These are phyloP conservation scores for Suillus lakei DNA, from an alignment of 768 basidiomycete species.

Conservation along the genomic window DNA sequence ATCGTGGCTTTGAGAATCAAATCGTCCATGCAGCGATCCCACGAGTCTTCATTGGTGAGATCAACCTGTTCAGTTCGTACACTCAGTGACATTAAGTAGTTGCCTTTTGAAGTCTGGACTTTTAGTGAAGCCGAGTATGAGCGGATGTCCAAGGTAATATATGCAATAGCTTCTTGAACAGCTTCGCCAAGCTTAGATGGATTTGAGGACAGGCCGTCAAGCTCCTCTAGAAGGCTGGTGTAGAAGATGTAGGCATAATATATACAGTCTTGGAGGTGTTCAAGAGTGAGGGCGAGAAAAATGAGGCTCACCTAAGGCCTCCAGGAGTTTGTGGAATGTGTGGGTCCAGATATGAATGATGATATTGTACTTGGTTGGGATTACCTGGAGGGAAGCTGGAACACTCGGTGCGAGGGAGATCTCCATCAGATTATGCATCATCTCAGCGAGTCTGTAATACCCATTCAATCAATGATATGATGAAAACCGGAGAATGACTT, in stretches of 20 bases:
- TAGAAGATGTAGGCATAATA: conserved; percentile 96
- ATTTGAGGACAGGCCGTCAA: conserved; percentile 83
- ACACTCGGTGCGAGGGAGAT: conserved; percentile 86
- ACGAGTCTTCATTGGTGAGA: conserved; percentile 52
- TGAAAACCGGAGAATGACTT: conserved; percentile 33
- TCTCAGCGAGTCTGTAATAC: conserved; percentile 83
- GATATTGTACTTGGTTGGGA: conserved; percentile 95
- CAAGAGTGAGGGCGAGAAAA: conserved; percentile 68
- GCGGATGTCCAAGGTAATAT: conserved; percentile 76
- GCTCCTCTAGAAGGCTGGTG: conserved; percentile 86
- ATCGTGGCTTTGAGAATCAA: conserved; percentile 89
- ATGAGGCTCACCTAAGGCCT: conserved; percentile 87
- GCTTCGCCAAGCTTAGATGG: conserved; percentile 71
- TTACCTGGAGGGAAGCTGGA: conserved; percentile 84
- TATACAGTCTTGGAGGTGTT: conserved; percentile 92
- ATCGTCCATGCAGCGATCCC: conserved; percentile 90
- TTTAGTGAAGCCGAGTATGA: conserved; percentile 80
- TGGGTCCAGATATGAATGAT: conserved; percentile 92
- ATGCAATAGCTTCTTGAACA: conserved; percentile 72
- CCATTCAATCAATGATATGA: conserved; percentile 13
- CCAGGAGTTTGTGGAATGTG: conserved; percentile 88
- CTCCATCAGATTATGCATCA: conserved; percentile 85
- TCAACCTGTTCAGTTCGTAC: conserved; percentile 89
- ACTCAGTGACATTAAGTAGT: conserved; percentile 85
- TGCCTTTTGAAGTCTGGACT: conserved; percentile 94